Percentiles rank a stretch among this genome's conserved stretches.
Conservation (phyloP, 148 eudicot species). For the Linanthus parryae region DNA sequence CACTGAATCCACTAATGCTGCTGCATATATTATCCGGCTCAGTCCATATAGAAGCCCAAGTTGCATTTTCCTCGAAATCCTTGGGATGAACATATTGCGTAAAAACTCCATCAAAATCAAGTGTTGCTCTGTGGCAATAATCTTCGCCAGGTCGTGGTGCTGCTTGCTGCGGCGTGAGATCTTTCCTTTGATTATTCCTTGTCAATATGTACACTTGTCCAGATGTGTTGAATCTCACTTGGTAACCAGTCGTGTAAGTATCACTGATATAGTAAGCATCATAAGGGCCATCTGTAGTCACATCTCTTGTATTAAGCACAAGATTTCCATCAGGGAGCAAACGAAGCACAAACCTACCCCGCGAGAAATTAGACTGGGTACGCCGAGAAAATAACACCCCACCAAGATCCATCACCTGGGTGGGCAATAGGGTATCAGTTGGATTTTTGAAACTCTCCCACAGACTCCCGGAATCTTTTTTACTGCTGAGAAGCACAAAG, state of each 20-base stretch:
- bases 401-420: conserved; percentile 8
- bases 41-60: conserved; percentile 22
- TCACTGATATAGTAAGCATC: not conserved
- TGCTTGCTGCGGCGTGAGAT: conserved; percentile 9
- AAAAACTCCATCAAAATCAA: conserved; percentile 46
- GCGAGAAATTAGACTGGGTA: conserved; percentile 4
- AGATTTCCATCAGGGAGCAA: conserved; percentile 17
- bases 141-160: conserved; percentile 10
- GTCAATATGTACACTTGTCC: not conserved
- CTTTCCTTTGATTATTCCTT: conserved; percentile 5
- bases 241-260: conserved; percentile 1
- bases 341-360: conserved; percentile 15
- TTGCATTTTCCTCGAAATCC: not conserved
- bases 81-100: conserved; percentile 36
- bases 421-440: conserved; percentile 20
- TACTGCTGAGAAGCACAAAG: conserved; percentile 15
- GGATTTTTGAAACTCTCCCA: conserved; percentile 18
- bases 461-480: not conserved
- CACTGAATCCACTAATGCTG: not conserved
- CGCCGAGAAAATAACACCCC: not conserved
- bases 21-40: conserved; percentile 42
- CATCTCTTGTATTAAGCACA: conserved; percentile 8
- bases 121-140: conserved; percentile 33
- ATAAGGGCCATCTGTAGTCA: not conserved
- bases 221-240: conserved; percentile 8